A percentile compares a stretch with the other conserved stretches of the same genome.
Evolutionary conservation across 2,329 filamentous ascomycete genomes (phyloP).

Genomic region (Exophiala calicioides): DNA sequence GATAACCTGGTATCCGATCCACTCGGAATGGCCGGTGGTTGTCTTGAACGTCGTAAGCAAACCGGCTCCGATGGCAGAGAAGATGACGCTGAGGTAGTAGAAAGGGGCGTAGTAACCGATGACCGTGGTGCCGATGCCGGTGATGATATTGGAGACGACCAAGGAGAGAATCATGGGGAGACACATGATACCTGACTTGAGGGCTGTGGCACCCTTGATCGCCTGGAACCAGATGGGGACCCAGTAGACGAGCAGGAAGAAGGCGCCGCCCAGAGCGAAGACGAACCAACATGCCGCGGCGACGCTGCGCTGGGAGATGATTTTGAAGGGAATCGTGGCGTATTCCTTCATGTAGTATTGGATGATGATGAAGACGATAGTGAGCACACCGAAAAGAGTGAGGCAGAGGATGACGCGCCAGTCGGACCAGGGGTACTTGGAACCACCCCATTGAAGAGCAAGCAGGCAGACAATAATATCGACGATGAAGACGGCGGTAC

Average conservation of each 20-base stretch:
- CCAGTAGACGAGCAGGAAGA: slow-evolving; percentile 45
- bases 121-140: slow-evolving; percentile 37
- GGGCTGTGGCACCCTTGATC: slow-evolving; percentile 44
- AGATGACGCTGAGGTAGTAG: slow-evolving; percentile 38
- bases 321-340: slow-evolving; percentile 52
- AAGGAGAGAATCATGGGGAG: slow-evolving; percentile 42
- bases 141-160: slow-evolving; percentile 38
- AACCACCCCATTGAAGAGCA: slow-evolving; percentile 51
- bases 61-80: slow-evolving; percentile 44
- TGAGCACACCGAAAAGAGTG: slow-evolving; percentile 46
- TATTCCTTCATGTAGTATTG: slow-evolving; percentile 51
- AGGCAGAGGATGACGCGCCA: slow-evolving; percentile 51
- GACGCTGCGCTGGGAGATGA: slow-evolving; percentile 51
- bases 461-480: slow-evolving; percentile 51
- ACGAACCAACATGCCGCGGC: slow-evolving; percentile 36
- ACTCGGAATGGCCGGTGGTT: slow-evolving; percentile 37
- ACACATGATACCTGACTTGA: slow-evolving; percentile 48
- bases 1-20: slow-evolving; percentile 43
- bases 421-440: slow-evolving; percentile 47
- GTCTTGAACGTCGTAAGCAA: slow-evolving; percentile 43
- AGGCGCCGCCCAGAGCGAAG: slow-evolving; percentile 40
- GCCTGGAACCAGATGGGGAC: slow-evolving; percentile 53
- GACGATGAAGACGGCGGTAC: slow-evolving; percentile 48
- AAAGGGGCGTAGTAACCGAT: slow-evolving; percentile 46
- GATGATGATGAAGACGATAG: slow-evolving; percentile 50